Evolutionary conservation across 768 basidiomycete genomes (phyloP).

Genomic region (Astraeus odoratus): DNA sequence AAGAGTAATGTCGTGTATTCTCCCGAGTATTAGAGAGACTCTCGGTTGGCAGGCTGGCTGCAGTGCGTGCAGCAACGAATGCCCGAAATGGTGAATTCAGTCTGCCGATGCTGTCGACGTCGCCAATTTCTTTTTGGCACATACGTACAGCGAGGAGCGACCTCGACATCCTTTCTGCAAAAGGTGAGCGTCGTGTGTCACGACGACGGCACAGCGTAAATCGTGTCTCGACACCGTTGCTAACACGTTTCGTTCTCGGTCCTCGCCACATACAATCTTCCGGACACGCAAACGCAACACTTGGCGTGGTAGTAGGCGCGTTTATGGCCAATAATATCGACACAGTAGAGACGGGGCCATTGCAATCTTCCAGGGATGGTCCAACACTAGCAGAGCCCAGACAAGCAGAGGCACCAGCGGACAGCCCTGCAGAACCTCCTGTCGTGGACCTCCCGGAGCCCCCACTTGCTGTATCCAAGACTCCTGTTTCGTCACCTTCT

Average conservation of each 20-base stretch:
- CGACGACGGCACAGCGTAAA: too few relatives aligned
- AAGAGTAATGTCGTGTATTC: too few relatives aligned
- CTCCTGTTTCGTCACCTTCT: slow-evolving; percentile 7
- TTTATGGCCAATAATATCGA: slow-evolving; percentile 75
- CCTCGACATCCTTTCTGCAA: too few relatives aligned
- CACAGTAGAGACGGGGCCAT: slow-evolving; percentile 37
- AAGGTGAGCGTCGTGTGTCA: slow-evolving; percentile 7
- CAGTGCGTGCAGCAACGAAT: too few relatives aligned
- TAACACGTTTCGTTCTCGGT: slow-evolving; percentile 11
- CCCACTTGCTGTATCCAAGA: slow-evolving; percentile 6
- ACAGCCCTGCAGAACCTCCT: slow-evolving; percentile 14
- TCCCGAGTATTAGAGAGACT: too few relatives aligned
- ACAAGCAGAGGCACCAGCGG: slow-evolving; percentile 4
- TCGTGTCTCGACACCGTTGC: neutral
- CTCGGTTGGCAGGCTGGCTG: too few relatives aligned
- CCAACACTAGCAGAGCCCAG: slow-evolving; percentile 5
- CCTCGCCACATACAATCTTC: slow-evolving; percentile 4
- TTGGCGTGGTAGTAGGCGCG: slow-evolving; percentile 63
- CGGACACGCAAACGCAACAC: slow-evolving; percentile 9
- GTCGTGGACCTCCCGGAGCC: slow-evolving; percentile 6
- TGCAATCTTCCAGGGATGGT: slow-evolving; percentile 32
- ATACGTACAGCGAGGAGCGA: too few relatives aligned
- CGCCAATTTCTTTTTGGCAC: slow-evolving; percentile 7
- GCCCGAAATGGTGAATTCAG: slow-evolving; percentile 21
- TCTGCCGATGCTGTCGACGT: slow-evolving; percentile 6